phyloP scores from a whole-genome alignment of 2,329 filamentous ascomycete species.

The Nothopassalora personata region DNA sequence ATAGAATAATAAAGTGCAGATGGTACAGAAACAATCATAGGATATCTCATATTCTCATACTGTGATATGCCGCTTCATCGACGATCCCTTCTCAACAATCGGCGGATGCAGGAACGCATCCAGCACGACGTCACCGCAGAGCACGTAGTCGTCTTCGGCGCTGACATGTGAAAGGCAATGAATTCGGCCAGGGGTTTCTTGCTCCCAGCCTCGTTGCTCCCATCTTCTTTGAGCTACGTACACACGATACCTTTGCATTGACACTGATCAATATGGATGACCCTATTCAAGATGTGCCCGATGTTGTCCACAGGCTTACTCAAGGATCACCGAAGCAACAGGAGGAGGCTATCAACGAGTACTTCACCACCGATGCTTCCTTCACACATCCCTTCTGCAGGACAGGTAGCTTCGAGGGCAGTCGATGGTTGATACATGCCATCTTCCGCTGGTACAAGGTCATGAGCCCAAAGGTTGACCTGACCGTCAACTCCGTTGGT shows the following conservation, averaged over 20 bases:
- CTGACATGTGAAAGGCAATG: constrained; percentile 5
- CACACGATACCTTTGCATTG: neutral
- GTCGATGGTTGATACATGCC: constrained; percentile 59
- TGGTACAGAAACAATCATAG: neutral
- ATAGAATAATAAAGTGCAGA: neutral
- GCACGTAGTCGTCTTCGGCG: neutral
- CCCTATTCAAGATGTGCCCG: constrained; percentile 54
- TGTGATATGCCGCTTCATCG: neutral
- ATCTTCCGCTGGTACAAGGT: constrained; percentile 85
- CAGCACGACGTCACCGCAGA: neutral
- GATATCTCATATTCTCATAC: neutral
- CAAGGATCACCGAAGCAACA: constrained; percentile 64
- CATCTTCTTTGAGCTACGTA: neutral
- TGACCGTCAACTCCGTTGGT: constrained; percentile 61
- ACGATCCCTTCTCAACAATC: neutral
- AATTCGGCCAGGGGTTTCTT: neutral
- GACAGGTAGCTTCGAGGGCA: constrained; percentile 56
- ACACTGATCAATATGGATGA: constrained; percentile 24
- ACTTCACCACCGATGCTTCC: constrained; percentile 65
- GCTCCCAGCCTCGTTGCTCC: neutral
- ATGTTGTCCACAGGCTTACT: constrained; percentile 63
- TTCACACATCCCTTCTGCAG: constrained; percentile 77
- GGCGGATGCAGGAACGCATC: neutral
- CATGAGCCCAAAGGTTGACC: constrained; percentile 65
- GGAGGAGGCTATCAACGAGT: constrained; percentile 58